Evolutionary conservation across 192 early-diverging fungal species (phyloP).

Genomic region (Spizellomyces sp.): DNA sequence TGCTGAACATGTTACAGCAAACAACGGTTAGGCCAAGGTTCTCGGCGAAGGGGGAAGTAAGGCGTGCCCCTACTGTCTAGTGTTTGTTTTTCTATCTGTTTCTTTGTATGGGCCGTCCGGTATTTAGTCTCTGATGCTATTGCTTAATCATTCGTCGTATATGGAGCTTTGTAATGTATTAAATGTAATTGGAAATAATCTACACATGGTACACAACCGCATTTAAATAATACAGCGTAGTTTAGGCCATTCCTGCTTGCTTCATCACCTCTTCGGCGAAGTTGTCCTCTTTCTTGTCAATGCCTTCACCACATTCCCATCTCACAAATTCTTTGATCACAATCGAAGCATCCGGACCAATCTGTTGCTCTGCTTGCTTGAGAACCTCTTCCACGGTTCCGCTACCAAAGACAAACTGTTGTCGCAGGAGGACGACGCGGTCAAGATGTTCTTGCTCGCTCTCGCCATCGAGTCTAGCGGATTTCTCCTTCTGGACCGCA

Average conservation of each 20-base stretch:
- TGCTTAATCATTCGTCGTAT: too few species aligned
- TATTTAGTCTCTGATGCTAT: too few species aligned
- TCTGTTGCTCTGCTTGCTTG: constrained; percentile 22
- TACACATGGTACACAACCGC: too few species aligned
- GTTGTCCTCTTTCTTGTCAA: constrained; percentile 73
- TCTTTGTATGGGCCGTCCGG: too few species aligned
- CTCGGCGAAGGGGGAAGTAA: background rate
- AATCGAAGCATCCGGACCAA: constrained; percentile 35
- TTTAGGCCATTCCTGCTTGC: constrained; percentile 42
- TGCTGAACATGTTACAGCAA: constrained; percentile 19
- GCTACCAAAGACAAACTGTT: constrained; percentile 78
- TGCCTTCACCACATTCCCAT: constrained; percentile 83
- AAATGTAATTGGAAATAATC: too few species aligned
- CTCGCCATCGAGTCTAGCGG: constrained; percentile 27
- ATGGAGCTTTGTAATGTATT: too few species aligned
- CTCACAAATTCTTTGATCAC: constrained; percentile 67
- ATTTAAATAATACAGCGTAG: too few species aligned
- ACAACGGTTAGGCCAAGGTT: background rate
- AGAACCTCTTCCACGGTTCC: constrained; percentile 71
- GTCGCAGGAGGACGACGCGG: constrained; percentile 64
- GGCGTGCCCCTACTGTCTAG: background rate
- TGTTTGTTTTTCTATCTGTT: background rate
- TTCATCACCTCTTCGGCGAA: constrained; percentile 81
- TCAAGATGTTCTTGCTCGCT: constrained; percentile 50
- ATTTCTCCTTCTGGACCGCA: constrained; percentile 25